Evolutionary conservation across 495 filamentous ascomycete genomes (phyloP), one percentile per base, ranked within the genome.

Genomic region (Aspergillus asperescens): DNA sequence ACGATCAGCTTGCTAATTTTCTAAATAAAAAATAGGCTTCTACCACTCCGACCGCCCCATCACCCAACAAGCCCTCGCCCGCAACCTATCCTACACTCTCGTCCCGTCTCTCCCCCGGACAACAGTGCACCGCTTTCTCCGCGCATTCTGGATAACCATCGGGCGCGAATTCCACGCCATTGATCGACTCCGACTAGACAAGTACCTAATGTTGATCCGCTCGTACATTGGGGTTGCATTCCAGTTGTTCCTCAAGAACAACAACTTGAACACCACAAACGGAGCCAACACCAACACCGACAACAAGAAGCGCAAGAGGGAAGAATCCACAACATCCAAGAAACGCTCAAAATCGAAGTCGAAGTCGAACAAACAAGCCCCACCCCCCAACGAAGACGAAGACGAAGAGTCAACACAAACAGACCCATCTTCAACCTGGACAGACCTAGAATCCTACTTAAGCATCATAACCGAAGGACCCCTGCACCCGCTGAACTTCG

Each of bases 31-130:
- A 55, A 20, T 35, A 84, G 81, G 80, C 71, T 82, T 96, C 67
- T 96, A 89, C 85, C 92, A 95, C 85, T 89, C 85, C 66, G 91
- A 96, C 72, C 88, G 88, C 43, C 86, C 90, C 16, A 74, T 85
- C 52, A 82, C 87, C 9, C 92, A 96, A 76, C 92, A 95, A 78
- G 81, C 80, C 27, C 86, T 97, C 42, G 83, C 84, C 61, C 69
- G 73, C 49, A 82, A 89, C 41, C 86, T 97, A 42, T 87, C 93
- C 47, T 88, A 93, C 43, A 73, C 72, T 25, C 83, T 96, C 43
- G 69, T 90, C 32, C 73, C 77, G 45, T 71, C 81, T 13, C 77
- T 95, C 27, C 82, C 82, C 20, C 63, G 75, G 10, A 68, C 77
- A 28, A 79, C 69, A 10, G 52, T 74, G 7, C 71, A 76, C 47